Evolutionary conservation across 495 filamentous ascomycete genomes (phyloP), one percentile per base, ranked within the genome.

Genomic region (Hypoxylon fragiforme): DNA sequence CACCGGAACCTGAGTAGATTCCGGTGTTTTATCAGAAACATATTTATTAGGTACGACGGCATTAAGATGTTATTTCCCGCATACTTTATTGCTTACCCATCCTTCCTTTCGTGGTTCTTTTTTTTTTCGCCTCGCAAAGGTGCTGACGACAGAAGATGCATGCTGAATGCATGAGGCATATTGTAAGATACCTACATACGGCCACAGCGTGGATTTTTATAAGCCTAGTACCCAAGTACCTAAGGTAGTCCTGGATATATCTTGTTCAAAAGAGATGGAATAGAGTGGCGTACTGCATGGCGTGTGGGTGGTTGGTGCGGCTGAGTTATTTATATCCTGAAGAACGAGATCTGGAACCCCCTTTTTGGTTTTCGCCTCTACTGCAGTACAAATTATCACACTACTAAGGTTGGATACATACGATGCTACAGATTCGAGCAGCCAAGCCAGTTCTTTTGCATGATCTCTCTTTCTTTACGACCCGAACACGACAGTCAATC

Each of bases 81-180:
- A n/a, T n/a, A n/a, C n/a, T n/a, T n/a, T n/a, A n/a, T n/a, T n/a
- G n/a, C n/a, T n/a, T n/a, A n/a, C n/a, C n/a, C n/a, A n/a, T n/a
- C n/a, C n/a, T n/a, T n/a, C 36, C 36, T 43, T 11, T 32, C 26
- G 34, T 35, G 45, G 31, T 44, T 30, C 45, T 41, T 56, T 13
- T 14, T 21, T 16, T 47, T 40, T 31, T 13, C 2, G 13, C 35
- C 39, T 49, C 50, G 44, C 44, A 28, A 45, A 54, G 57, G 44
- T 61, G 57, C 50, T 45, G 9, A 34, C 20, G 22, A 31, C 28
- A 5, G 13, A 45, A 14, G 7, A 32, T 14, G 8, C n/a, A 49
- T 37, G 14, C 44, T 36, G 39, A 43, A 51, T 30, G 51, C 46
- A 56, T 61, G 51, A 61, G 57, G 57, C 51, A 55, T 55, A 61